Base-by-base conservation (phyloP, 257 asterid genomes). In the Solanum appendiculatum region DNA sequence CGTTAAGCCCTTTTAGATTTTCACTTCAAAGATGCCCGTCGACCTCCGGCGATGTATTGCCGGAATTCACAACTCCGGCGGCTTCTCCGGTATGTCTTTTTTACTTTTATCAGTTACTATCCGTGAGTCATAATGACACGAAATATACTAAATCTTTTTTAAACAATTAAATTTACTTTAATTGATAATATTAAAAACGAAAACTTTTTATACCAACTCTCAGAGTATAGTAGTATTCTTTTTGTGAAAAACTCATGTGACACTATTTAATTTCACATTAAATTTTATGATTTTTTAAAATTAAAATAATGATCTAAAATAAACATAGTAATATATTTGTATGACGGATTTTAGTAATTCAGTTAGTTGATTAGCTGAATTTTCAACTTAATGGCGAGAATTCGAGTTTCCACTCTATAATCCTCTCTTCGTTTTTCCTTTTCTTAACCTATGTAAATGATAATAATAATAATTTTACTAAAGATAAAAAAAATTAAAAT, bases 21-120 rank as follows among this genome's bases (percentile, higher is more conserved):
- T 90, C 95, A 42, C 93, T 93, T 16, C 95, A 81, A 54, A 81
- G 88, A 33, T 88, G 87, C 25, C 86, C 96, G 6, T 86, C 70
- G 1, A 63, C 89, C 36, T 56, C 90, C 87, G 92, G 92, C 69
- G 36, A 64, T 85, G 88, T 88, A 69, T 91, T 91, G 86, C 98
- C 99, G 86, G 97, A 90, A 0, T 92, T 93, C 33, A 86, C 82
- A 27, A 89, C 99, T 37, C 98, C 99, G 96, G 90, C 89, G 42
- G 89, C 89, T 15, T 94, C 99, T 68, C 99, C 98, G 27, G 33
- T 63, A n/a, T 83, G 91, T 87, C 58, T 85, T 70, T 31, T 70
- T 18, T 27, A n/a, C 83, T 40, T 77, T 77, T 86, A 11, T 34
- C 69, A 3, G 56, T 36, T 7, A 33, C 10, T 31, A 29, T 36